These are phyloP conservation scores for Penicillium silybi DNA, from an alignment of 495 filamentous ascomycete genomes.

Conservation along the genomic window DNA sequence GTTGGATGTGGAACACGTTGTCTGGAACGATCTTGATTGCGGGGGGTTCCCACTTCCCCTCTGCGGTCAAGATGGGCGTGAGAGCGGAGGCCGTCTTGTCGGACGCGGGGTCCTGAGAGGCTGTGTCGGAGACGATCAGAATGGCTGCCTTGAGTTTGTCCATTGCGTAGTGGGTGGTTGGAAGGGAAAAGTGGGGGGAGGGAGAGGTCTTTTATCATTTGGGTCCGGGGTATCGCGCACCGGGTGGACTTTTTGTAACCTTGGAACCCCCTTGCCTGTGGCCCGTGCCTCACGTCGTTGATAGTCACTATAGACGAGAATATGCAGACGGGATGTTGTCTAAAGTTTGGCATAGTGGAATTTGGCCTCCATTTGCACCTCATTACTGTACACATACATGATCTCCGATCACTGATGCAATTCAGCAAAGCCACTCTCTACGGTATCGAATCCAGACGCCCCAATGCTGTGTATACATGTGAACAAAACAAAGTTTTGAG, in stretches of 20 bases:
- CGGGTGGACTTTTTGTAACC: constrained; percentile 7
- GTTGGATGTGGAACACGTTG: constrained; percentile 68
- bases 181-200: constrained; percentile 11
- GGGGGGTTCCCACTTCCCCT: constrained; percentile 67
- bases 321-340: not conserved
- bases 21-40: constrained; percentile 79
- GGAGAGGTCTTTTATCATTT: not conserved
- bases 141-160: constrained; percentile 54
- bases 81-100: constrained; percentile 67
- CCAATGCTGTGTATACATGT: constrained; percentile 39
- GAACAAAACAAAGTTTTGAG: constrained; percentile 6
- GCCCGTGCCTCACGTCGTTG: constrained; percentile 11
- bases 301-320: too few species aligned
- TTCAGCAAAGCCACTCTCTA: constrained; percentile 27
- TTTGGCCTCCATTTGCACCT: constrained; percentile 11
- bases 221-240: constrained; percentile 18
- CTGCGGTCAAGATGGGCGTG: constrained; percentile 59
- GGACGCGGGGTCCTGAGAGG: constrained; percentile 71
- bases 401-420: constrained; percentile 31
- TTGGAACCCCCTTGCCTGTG: constrained; percentile 8
- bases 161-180: constrained; percentile 15
- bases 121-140: constrained; percentile 91
- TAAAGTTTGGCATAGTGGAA: not conserved
- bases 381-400: constrained; percentile 35
- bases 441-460: constrained; percentile 41